Percentiles rank a stretch among this genome's conserved stretches.
These are phyloP conservation scores for Acacia melanoxylon DNA, from an alignment of 306 rosid genomes.

Conservation along the genomic window DNA sequence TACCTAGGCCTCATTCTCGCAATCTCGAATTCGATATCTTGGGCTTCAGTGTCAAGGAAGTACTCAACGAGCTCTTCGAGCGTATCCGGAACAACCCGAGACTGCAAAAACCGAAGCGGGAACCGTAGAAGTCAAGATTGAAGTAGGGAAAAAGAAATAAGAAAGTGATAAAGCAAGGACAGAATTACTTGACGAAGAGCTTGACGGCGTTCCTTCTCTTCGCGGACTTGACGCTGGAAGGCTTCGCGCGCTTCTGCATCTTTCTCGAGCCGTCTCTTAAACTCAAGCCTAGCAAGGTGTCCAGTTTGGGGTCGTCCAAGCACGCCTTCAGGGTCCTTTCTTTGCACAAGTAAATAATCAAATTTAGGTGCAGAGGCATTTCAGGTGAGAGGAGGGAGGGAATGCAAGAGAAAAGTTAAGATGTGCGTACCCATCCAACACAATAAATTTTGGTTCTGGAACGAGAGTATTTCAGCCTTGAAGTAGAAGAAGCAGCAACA, in stretches of 20 bases:
- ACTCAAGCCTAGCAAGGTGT: conserved; percentile 71
- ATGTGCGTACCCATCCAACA: conserved; percentile 62
- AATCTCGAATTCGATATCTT: conserved; percentile 85
- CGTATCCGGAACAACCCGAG: conserved; percentile 67
- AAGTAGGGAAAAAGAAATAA: not conserved
- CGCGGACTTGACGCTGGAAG: conserved; percentile 62
- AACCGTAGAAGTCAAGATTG: not conserved
- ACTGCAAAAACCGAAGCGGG: conserved; percentile 32
- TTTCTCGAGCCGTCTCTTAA: conserved; percentile 62
- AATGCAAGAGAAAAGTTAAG: not conserved
- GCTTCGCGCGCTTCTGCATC: conserved; percentile 85
- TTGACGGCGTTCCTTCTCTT: conserved; percentile 80
- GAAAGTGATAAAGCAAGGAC: not conserved
- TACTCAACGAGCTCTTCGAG: conserved; percentile 66
- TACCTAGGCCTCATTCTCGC: conserved; percentile 69
- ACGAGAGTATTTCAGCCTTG: conserved; percentile 2
- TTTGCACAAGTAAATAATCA: conserved; percentile 1
- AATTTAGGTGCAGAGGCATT: not conserved
- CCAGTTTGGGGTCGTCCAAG: conserved; percentile 69
- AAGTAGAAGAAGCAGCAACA: conserved; percentile 19
- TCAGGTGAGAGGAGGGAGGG: not conserved
- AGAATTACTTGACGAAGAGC: conserved; percentile 59
- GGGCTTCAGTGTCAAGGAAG: conserved; percentile 91
- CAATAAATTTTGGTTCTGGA: conserved; percentile 48
- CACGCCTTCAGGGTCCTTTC: conserved; percentile 89